Conservation (phyloP, 768 basidiomycete genomes). For the Phanerochaete sordida region DNA sequence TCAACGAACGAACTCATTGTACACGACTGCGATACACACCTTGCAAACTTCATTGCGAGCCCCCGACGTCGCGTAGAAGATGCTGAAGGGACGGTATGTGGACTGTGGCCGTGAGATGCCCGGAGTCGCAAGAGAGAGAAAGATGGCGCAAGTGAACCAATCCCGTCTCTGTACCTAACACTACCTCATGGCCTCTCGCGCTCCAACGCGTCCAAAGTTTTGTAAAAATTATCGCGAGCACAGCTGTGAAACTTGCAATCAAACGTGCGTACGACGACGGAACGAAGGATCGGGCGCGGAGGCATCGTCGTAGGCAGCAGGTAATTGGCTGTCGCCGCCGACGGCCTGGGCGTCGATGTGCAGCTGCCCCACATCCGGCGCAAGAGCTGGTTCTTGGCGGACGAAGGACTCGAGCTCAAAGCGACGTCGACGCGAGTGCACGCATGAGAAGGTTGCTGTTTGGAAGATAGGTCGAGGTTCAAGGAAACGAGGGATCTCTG, state of each 20-base stretch:
- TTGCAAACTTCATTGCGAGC: slow-evolving; percentile 55
- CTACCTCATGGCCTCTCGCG: not conserved
- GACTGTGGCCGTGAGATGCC: not conserved
- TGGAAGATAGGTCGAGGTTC: too few relatives aligned
- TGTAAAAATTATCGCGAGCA: not conserved
- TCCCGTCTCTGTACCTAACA: not conserved
- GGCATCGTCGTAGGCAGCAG: not conserved
- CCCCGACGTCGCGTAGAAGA: not conserved
- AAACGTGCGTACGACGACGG: not conserved
- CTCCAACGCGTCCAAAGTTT: not conserved
- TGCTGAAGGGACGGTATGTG: not conserved
- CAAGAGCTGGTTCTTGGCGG: too few relatives aligned
- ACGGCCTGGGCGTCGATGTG: not conserved
- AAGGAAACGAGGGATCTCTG: too few relatives aligned
- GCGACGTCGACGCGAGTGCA: too few relatives aligned
- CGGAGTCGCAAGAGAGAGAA: not conserved
- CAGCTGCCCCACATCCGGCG: too few relatives aligned
- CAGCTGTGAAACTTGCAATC: not conserved
- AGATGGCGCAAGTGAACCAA: not conserved
- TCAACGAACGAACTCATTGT: not conserved
- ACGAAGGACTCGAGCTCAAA: too few relatives aligned
- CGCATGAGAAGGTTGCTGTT: too few relatives aligned
- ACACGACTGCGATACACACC: slow-evolving; percentile 43
- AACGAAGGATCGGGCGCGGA: not conserved
- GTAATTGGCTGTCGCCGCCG: not conserved